Conservation (phyloP, 2,329 filamentous ascomycete genomes). For the Arthroderma uncinatum region DNA sequence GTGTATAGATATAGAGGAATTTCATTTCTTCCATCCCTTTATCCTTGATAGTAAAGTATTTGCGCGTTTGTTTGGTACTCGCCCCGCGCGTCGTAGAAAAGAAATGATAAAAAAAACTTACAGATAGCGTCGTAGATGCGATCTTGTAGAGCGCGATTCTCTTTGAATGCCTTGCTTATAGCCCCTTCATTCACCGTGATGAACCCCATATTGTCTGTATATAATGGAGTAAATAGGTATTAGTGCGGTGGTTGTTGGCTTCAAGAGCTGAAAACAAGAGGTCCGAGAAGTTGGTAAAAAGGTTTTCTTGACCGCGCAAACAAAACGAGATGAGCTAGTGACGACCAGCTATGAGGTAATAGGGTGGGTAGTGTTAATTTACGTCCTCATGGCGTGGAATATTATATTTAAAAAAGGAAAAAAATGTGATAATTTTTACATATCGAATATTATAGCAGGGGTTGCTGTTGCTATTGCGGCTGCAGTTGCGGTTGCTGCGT, state of each 20-base stretch:
- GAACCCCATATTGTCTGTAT: conserved; percentile 28
- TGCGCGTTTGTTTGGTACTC: conserved; percentile 8
- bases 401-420: too few species aligned
- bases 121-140: conserved; percentile 36
- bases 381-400: too few species aligned
- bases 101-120: conserved; percentile 19
- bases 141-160: conserved; percentile 30
- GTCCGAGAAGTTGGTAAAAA: neutral
- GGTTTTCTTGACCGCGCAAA: neutral
- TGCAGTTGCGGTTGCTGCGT: too few species aligned
- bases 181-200: conserved; percentile 21
- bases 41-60: neutral
- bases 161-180: conserved; percentile 34
- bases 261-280: neutral
- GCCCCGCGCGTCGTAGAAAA: conserved; percentile 8
- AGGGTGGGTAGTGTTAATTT: too few species aligned
- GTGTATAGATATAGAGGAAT: neutral
- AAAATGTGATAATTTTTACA: too few species aligned
- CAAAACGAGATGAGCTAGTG: neutral
- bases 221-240: neutral
- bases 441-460: too few species aligned
- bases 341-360: neutral
- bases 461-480: too few species aligned
- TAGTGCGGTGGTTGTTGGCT: neutral
- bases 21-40: neutral